Base-by-base conservation (phyloP, 805 yeast genomes). In the Myxozyma neotropica region DNA sequence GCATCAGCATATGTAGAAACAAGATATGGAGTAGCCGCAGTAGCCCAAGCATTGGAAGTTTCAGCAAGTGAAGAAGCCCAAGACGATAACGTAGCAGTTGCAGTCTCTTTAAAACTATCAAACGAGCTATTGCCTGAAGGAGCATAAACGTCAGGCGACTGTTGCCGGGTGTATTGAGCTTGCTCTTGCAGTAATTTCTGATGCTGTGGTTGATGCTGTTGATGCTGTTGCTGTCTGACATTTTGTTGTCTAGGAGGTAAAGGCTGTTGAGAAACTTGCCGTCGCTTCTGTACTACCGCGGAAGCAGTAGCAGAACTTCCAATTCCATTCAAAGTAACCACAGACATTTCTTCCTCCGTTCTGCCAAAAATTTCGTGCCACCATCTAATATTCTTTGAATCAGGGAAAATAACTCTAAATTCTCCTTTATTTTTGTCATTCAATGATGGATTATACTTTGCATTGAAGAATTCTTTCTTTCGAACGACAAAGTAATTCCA, bases 401-500 rank as follows among this genome's bases (percentile, higher is more conserved):
- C 82, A 31, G 93, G 90, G 50, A 83, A 81, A 1, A 89, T 71
- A 50, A 78, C 81, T 36, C 50, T 61, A 15, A 76, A 77, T 15
- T 73, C 74, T n/a, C 74, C 74, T n/a, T 67, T 56, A 50, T 56
- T 58, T 23, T 17, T 42, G 10, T 55, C 63, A 19, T 61, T 61
- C 21, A 71, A 66, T 27, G 62, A 52, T 5, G 57, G 55, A 4
- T 68, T 67, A 68, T 80, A 89, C 1, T 67, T 69, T 19, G 73
- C 72, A 70, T 87, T 88, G 0, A 80, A 73, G 69, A 92, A 93
- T 70, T 92, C 96, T 10, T 72, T 72, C 19, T 78, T 78, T 24
- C 97, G 77, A 4, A 96, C 88, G 55, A 84, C 78, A 75, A 94
- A 93, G 71, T 94, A 92, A 72, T 92, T 96, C 98, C 98, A 92